Evolutionary conservation across 2,329 filamentous ascomycete species (phyloP), one percentile per base, ranked within the genome.

Genomic region (Parastagonospora avenae): DNA sequence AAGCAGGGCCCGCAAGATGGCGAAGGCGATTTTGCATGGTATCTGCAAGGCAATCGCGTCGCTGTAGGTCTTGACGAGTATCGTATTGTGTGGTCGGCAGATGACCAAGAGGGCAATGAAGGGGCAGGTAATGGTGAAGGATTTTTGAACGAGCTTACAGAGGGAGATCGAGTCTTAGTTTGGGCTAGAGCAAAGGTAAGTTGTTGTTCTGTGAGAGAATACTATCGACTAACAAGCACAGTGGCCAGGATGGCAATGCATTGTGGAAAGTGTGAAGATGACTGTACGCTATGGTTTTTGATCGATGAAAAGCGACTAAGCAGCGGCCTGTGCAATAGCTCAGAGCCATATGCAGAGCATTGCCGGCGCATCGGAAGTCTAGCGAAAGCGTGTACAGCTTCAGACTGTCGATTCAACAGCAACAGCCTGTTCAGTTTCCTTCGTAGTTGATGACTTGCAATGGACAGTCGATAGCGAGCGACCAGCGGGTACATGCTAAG

Each of bases 161-260:
- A 62, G 4, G 67, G 66, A 6, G 71, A 73, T 53, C 42, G 46
- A 11, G 31, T 73, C 6, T 30, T 68, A 6, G 51, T 73, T 0
- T 71, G 67, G 68, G 70, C 68, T 0, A 58, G 70, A 32, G 70
- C 68, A 4, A 71, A 68, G 62, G 70, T 69, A 55, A 31, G 63
- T 55, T 14, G 30, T 16, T 27, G 4, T 29, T n/a, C 5, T 43
- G 14, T 28, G n/a, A 14, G 19, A 15, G n/a, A 4, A 14, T 32
- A 14, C 24, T 15, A 15, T 8, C 11, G 8, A 12, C 53, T 64
- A n/a, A 59, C 36, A 2, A 14, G 2, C 4, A 1, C n/a, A 70
- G 67, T 69, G 59, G 37, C 61, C 60, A 4, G 65, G 66, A 2
- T 72, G 69, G 69, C 47, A 57, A 30, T 70, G 67, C 29, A 32